Base-by-base conservation (phyloP, 2,329 filamentous ascomycete species). In the Penicillium concentricum region DNA sequence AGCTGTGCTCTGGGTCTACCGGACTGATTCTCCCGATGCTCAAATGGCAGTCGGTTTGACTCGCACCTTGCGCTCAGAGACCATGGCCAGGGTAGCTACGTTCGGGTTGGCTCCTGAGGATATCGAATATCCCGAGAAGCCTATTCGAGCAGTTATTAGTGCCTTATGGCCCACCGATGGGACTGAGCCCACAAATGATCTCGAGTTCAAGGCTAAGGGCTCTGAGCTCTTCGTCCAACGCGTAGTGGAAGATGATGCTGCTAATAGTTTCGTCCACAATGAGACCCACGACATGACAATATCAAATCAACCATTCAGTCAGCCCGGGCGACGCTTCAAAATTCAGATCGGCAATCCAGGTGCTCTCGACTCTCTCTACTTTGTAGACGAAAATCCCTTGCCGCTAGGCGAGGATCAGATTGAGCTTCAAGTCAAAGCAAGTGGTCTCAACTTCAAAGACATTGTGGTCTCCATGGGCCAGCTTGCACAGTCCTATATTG, bases 381-480 rank as follows among this genome's bases (percentile, higher is more conserved):
- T 68, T 37, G 47, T 56, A 1, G 67, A 70, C 20, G 60, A 69
- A 12, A 41, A 46, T n/a, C 50, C 53, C 9, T 28, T 28, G 13
- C 59, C 60, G 8, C 28, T 67, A 24, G 44, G 46, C 9, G 64
- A 64, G 5, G 58, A 72, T 22, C 54, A 71, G 1, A 64, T 76
- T 12, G 73, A 75, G 32, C 63, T 77, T 30, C 64, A 70, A 43
- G 68, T 73, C 51, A 74, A 74, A 46, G 72, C 72, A 9, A 66
- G 65, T 0, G 67, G 69, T 16, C 59, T 76, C 32, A 75, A 74
- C 52, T 73, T 74, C 61, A 69, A 69, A 22, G 73, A 76, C 56
- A 67, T 74, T 20, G 67, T 72, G 47, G 65, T 72, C 5, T 62
- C 70, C 2, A 73, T 74, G 69, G 75, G 75, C 5, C 71, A 74